Conservation (phyloP, 495 filamentous ascomycete genomes). For the Beverwykella pulmonaria region DNA sequence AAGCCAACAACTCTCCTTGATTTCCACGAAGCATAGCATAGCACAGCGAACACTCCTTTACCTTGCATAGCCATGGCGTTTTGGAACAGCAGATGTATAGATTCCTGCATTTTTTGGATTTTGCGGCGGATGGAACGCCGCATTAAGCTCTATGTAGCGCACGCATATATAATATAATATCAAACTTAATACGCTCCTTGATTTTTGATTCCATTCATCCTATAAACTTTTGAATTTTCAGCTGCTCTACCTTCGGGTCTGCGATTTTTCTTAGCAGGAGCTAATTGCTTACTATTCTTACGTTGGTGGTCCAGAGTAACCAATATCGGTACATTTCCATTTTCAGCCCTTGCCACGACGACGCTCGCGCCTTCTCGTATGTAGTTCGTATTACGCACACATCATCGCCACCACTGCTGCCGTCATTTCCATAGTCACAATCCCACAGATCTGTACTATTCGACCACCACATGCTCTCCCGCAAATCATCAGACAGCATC, state of each 20-base stretch:
- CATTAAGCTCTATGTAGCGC: neutral
- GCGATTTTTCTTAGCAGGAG: too few relatives aligned
- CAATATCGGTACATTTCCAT: neutral
- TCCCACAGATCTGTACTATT: neutral
- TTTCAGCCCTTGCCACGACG: neutral
- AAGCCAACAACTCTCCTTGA: conserved; percentile 29
- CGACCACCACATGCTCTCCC: neutral
- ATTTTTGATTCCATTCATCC: neutral
- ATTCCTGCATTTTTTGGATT: neutral
- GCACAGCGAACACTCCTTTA: conserved; percentile 28
- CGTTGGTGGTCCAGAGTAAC: neutral
- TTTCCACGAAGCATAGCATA: neutral
- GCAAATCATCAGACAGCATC: too few relatives aligned
- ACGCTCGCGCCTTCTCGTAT: neutral
- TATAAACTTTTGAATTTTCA: neutral
- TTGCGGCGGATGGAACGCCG: neutral
- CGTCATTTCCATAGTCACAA: neutral
- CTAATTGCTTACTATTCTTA: neutral
- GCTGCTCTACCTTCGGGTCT: neutral
- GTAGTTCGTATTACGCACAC: neutral
- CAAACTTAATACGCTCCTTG: conserved; percentile 35
- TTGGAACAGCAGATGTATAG: conserved; percentile 2
- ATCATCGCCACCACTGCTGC: neutral
- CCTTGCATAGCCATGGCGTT: conserved; percentile 33
- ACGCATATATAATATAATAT: conserved; percentile 24